Base-by-base conservation (phyloP, 179 eudicot genomes). In the Nepenthes alata region DNA sequence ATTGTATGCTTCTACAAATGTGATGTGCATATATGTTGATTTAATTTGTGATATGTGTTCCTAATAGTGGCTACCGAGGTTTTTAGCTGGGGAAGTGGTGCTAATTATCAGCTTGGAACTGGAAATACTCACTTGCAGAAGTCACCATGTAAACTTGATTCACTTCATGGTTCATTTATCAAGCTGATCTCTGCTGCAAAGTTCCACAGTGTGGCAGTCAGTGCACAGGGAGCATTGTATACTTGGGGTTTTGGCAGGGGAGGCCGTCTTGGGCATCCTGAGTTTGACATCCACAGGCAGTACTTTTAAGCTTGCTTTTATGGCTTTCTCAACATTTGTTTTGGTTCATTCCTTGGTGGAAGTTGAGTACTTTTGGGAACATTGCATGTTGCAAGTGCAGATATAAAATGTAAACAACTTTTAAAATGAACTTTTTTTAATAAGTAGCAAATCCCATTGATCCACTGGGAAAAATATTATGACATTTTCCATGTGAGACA, bases 171-270 rank as follows among this genome's bases (percentile, higher is more conserved):
- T 63, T 83, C 86, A 59, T 75, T 68, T 63, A 84, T 90, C 67
- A 85, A 84, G 78, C 48, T 78, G 47, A 67, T 86, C 70, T 72
- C 96, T 74, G 95, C 97, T 53, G 90, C 97, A 54, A 94, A 94
- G 77, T 94, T 94, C 71, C 99, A 94, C 63, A 90, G 99, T 71
- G 94, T 87, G 61, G 94, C 97, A 56, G 96, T 94, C 53, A 87
- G 70, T 77, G 88, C 76, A 36, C 66, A 72, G 47, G 99, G 96
- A 61, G 96, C 90, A 77, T 86, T 94, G 56, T 94, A 83, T 77
- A 83, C 97, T 1, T 94, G 99, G 99, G 99, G 99, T 47, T 94
- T 87, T 69, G 99, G 99, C 47, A 84, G 99, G 75, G 97, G 99
- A 53, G 99, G 99, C 49, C 96, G 99, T 51, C 91, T 94, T 71